Percentiles rank a stretch among this genome's conserved stretches.
These are phyloP conservation scores for Aspergillus diversus DNA, from an alignment of 495 filamentous ascomycete species.

Conservation along the genomic window DNA sequence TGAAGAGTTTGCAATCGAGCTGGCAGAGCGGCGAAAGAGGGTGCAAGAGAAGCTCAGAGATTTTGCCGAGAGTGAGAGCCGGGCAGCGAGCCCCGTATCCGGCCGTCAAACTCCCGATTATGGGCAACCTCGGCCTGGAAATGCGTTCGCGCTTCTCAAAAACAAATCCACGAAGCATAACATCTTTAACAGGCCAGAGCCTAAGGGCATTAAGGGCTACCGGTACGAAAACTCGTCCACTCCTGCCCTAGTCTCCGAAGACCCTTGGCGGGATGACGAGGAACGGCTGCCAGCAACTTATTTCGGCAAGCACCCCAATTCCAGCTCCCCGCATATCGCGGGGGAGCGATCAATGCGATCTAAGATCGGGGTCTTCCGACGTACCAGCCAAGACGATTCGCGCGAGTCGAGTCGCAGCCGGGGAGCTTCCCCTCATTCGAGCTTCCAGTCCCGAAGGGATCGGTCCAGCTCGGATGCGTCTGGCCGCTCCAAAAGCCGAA, in stretches of 20 bases:
- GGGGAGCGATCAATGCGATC: constrained; percentile 38
- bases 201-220: constrained; percentile 73
- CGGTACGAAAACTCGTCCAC: constrained; percentile 64
- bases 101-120: constrained; percentile 51
- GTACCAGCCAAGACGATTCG: constrained; percentile 44
- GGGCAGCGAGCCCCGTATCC: constrained; percentile 54
- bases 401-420: constrained; percentile 48
- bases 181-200: constrained; percentile 54
- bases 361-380: constrained; percentile 38
- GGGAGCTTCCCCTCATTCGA: constrained; percentile 38
- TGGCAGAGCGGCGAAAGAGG: constrained; percentile 73
- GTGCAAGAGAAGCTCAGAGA: constrained; percentile 81
- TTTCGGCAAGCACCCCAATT: constrained; percentile 44
- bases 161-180: constrained; percentile 68
- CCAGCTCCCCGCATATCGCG: constrained; percentile 47
- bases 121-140: constrained; percentile 48
- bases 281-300: constrained; percentile 38
- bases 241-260: constrained; percentile 47
- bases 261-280: constrained; percentile 52
- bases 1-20: constrained; percentile 79
- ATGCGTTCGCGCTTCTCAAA: constrained; percentile 69
- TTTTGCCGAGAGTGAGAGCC: constrained; percentile 68
- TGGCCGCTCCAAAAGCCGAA: constrained; percentile 59
- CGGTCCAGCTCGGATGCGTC: constrained; percentile 66
- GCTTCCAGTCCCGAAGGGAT: constrained; percentile 51